A percentile compares a stretch with the other conserved stretches of the same genome.
phyloP scores from a whole-genome alignment of 1,284 basidiomycete species.

The Macrocystidia cucumis region DNA sequence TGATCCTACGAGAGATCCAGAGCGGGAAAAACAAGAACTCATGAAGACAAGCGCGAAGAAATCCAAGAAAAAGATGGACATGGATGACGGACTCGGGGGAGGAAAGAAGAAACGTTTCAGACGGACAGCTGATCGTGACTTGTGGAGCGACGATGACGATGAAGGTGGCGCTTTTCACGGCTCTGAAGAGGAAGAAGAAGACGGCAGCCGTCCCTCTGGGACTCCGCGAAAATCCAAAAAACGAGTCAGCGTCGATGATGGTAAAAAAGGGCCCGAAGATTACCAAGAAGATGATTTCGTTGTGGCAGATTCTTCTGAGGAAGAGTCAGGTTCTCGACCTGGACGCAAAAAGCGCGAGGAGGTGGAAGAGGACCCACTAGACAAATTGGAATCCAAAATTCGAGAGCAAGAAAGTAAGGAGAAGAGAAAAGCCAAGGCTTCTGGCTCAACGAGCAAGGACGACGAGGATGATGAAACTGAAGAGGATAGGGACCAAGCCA shows the following conservation, averaged over 20 bases:
- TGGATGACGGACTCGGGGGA: slow-evolving; percentile 38
- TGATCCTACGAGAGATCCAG: slow-evolving; percentile 66
- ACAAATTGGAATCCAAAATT: slow-evolving; percentile 62
- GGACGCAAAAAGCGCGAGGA: slow-evolving; percentile 33
- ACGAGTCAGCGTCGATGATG: slow-evolving; percentile 32
- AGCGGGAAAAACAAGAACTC: slow-evolving; percentile 64
- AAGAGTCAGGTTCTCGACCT: slow-evolving; percentile 38
- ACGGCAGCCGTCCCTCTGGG: slow-evolving; percentile 23
- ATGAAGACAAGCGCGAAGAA: slow-evolving; percentile 58
- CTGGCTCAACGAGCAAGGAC: slow-evolving; percentile 17
- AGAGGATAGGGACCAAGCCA: slow-evolving; percentile 34
- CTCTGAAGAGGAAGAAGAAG: slow-evolving; percentile 42
- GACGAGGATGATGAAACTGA: slow-evolving; percentile 29
- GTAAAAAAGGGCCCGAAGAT: slow-evolving; percentile 37
- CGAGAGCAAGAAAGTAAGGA: slow-evolving; percentile 36
- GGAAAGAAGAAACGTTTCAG: slow-evolving; percentile 38
- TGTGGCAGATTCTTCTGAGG: slow-evolving; percentile 68
- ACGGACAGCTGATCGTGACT: slow-evolving; percentile 34
- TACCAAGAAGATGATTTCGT: slow-evolving; percentile 81
- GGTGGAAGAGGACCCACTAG: slow-evolving; percentile 53
- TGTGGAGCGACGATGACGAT: slow-evolving; percentile 58
- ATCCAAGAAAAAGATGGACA: slow-evolving; percentile 43
- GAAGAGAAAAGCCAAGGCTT: slow-evolving; percentile 26
- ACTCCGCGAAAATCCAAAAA: slow-evolving; percentile 35
- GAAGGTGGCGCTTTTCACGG: slow-evolving; percentile 44